A percentile compares a stretch with the other conserved stretches of the same genome.
Conservation (phyloP, 805 yeast genomes). For the Kazachstania viticola region DNA sequence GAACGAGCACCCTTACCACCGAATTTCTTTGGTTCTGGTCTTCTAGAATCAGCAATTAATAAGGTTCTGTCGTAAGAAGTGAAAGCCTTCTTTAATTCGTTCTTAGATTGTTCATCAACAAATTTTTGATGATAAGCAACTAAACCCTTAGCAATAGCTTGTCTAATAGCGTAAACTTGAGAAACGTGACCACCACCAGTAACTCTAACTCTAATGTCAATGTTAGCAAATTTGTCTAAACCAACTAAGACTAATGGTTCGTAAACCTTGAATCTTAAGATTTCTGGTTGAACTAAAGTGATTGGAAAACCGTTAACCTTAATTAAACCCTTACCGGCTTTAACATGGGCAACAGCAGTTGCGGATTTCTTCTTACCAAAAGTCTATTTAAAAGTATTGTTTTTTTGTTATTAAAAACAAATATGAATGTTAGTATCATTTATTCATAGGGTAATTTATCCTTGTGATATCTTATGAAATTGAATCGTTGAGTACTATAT, state of each 20-base stretch:
- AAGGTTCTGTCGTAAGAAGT: conserved; percentile 98
- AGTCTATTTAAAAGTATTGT: conserved; percentile 58
- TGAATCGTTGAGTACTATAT: too few relatives aligned
- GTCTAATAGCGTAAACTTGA: conserved; percentile 99
- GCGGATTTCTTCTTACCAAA: conserved; percentile 99
- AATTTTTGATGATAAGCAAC: conserved; percentile 98
- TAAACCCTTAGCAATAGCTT: conserved; percentile 98
- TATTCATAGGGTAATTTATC: too few relatives aligned
- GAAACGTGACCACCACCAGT: conserved; percentile 99
- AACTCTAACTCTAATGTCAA: conserved; percentile 98
- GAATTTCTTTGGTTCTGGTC: conserved; percentile 99
- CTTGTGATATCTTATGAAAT: too few relatives aligned
- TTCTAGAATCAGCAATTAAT: conserved; percentile 98
- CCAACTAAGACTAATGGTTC: conserved; percentile 98
- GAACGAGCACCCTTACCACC: conserved; percentile 99
- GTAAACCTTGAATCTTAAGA: conserved; percentile 98
- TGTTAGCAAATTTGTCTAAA: conserved; percentile 95
- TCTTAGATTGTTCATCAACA: conserved; percentile 99
- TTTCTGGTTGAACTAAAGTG: conserved; percentile 98
- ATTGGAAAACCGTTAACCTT: conserved; percentile 99
- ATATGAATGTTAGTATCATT: too few relatives aligned
- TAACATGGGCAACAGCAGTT: conserved; percentile 99
- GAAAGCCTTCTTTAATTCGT: conserved; percentile 97
- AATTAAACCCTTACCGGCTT: conserved; percentile 98
- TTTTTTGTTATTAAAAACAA: too few relatives aligned